Conservation (phyloP, 2,329 filamentous ascomycete genomes). For the Aspergillus sp. region DNA sequence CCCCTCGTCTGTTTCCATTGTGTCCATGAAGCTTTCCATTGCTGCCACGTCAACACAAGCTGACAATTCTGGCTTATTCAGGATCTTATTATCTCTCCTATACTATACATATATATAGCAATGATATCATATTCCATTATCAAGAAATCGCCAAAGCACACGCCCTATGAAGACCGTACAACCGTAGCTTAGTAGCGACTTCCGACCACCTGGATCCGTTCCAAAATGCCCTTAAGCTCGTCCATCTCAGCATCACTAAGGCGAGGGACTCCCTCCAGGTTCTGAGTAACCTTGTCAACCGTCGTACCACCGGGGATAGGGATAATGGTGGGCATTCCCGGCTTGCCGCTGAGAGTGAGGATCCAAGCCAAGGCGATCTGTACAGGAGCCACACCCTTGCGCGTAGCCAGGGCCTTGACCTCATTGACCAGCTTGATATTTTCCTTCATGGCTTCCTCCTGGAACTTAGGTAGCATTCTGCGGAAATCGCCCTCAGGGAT, state of each 20-base stretch:
- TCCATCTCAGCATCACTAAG: conserved; percentile 45
- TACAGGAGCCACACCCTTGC: conserved; percentile 46
- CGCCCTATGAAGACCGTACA: too few species aligned
- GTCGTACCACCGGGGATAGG: conserved; percentile 42
- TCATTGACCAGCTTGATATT: conserved; percentile 53
- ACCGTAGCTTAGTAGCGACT: conserved; percentile 25
- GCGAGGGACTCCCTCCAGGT: conserved; percentile 30
- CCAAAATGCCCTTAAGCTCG: conserved; percentile 55
- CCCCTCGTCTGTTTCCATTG: conserved; percentile 7
- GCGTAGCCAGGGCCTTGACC: conserved; percentile 47
- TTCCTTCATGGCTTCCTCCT: conserved; percentile 52
- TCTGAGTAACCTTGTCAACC: conserved; percentile 39
- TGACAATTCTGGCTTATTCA: background rate
- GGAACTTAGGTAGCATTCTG: conserved; percentile 50
- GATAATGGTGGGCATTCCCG: conserved; percentile 47
- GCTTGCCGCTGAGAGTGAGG: conserved; percentile 41
- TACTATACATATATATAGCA: background rate
- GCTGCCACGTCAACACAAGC: background rate
- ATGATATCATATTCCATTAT: background rate
- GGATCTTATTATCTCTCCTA: background rate
- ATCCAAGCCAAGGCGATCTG: conserved; percentile 56
- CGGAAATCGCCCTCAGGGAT: conserved; percentile 52
- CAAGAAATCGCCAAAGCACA: too few species aligned
- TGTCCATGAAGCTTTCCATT: conserved; percentile 18
- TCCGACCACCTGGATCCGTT: conserved; percentile 44